Percentiles rank a stretch among this genome's conserved stretches.
Conservation (phyloP, 169 alveolate species). For the Plasmodium inui region DNA sequence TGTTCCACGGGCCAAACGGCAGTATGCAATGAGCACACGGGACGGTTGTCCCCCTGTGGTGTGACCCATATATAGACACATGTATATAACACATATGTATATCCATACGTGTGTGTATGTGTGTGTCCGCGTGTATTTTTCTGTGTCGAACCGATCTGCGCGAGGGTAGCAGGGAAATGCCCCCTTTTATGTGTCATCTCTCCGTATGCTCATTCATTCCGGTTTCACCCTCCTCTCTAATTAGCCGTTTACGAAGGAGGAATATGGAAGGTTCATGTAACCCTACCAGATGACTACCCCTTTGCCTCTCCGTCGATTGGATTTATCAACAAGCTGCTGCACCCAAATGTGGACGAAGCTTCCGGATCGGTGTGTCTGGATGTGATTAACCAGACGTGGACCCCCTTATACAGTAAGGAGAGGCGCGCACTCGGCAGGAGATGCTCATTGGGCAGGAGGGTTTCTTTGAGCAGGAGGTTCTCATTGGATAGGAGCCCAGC, state of each 20-base stretch:
- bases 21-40: conserved; percentile 63
- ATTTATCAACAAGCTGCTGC: conserved; percentile 93
- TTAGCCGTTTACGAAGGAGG: conserved; percentile 92
- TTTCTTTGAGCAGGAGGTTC: background rate
- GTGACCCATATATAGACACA: background rate
- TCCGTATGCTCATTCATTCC: background rate
- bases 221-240: background rate
- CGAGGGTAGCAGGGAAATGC: background rate
- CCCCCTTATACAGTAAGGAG: conserved; percentile 93
- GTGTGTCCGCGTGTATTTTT: background rate
- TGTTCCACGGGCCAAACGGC: conserved; percentile 87
- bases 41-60: background rate
- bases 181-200: background rate
- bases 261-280: conserved; percentile 92
- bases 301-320: conserved; percentile 98
- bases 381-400: conserved; percentile 98
- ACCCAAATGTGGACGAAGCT: conserved; percentile 97
- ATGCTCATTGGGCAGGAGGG: background rate
- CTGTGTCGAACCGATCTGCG: background rate
- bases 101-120: background rate
- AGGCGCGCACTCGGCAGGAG: background rate
- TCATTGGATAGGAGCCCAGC: background rate
- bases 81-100: background rate
- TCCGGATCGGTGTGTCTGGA: conserved; percentile 98
- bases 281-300: conserved; percentile 97